Evolutionary conservation across 129 eudicot genomes (phyloP), one percentile per base, ranked within the genome.

Genomic region (Kitagawia praeruptora): DNA sequence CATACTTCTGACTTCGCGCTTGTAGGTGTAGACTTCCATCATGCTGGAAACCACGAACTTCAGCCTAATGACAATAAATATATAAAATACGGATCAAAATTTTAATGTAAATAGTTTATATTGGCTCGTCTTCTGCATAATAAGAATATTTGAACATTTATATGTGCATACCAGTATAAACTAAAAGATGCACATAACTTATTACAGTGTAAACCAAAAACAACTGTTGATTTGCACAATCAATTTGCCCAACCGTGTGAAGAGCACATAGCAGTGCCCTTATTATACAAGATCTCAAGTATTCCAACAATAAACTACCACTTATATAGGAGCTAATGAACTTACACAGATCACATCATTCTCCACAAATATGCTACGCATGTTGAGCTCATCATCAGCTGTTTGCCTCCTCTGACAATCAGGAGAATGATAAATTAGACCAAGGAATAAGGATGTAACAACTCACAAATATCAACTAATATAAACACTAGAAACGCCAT

Each of bases 1-100:
- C 99, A 84, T 95, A 95, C 81, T 95, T 95, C 75, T 95, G 97
- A 78, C 97, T 95, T 83, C 99, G 89, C 76, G 99, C 96, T 86
- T 95, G 99, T 34, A 95, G 89, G 75, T 95, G 99, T 53, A 88
- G 86, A 77, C 93, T 87, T 64, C 97, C 97, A 80, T 95, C 97
- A 46, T 89, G 92, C 89, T 92, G 96, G 81, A 95, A 85, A 86
- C 91, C 97, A 78, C 95, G 94, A 21, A 95, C 99, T 78, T 95
- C 99, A 76, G 96, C 97, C 99, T 94, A 66, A 40, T 75, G 77
- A 40, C 79, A 71, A 23, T 34, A 38, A 70, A 12, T 5, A 18
- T 38, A 69, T 5, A 70, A 84, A 81, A 39, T 12, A 1, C 16
- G 39, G 14, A 2, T 74, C 38, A 10, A 21, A 44, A 74, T 44